Evolutionary conservation across 2,329 filamentous ascomycete species (phyloP).

Genomic region (Chrysosporium keratinophilum): DNA sequence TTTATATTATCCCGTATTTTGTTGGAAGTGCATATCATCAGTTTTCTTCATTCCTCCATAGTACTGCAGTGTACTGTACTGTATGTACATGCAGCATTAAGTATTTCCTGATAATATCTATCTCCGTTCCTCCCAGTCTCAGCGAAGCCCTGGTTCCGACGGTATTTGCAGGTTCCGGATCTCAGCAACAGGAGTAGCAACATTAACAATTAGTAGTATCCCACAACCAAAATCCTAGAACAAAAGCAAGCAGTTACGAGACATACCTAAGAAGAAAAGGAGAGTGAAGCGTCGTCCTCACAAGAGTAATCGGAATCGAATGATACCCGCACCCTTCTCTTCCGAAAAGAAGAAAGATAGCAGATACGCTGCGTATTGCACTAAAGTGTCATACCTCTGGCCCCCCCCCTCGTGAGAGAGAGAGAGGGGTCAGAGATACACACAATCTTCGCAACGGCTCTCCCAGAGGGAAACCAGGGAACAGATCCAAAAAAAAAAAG

Average conservation of each 20-base stretch:
- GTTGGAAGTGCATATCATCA: too few species aligned
- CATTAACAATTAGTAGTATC: conserved; percentile 26
- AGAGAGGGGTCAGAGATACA: conserved; percentile 34
- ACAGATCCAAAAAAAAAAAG: conserved; percentile 16
- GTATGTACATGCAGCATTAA: too few species aligned
- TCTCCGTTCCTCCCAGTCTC: too few species aligned
- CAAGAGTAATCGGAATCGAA: conserved; percentile 92
- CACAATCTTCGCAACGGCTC: conserved; percentile 91
- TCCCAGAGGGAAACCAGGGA: conserved; percentile 60
- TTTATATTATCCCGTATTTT: too few species aligned
- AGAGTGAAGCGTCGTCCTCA: conserved; percentile 61
- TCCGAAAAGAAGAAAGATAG: conserved; percentile 26
- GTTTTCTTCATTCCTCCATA: too few species aligned
- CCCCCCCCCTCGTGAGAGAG: background rate
- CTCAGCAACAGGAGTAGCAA: background rate
- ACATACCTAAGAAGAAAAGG: conserved; percentile 44
- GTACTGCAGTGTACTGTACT: too few species aligned
- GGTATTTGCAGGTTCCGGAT: background rate
- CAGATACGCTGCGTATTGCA: conserved; percentile 82
- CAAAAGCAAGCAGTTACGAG: conserved; percentile 13
- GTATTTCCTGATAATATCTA: too few species aligned
- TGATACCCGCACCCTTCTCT: conserved; percentile 46
- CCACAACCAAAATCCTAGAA: conserved; percentile 15
- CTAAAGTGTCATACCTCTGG: conserved; percentile 60
- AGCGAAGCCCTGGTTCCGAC: background rate